A percentile compares a stretch with the other conserved stretches of the same genome.
These are phyloP conservation scores for Leishmania braziliensis DNA, from an alignment of 208 protist genomes.

Conservation along the genomic window DNA sequence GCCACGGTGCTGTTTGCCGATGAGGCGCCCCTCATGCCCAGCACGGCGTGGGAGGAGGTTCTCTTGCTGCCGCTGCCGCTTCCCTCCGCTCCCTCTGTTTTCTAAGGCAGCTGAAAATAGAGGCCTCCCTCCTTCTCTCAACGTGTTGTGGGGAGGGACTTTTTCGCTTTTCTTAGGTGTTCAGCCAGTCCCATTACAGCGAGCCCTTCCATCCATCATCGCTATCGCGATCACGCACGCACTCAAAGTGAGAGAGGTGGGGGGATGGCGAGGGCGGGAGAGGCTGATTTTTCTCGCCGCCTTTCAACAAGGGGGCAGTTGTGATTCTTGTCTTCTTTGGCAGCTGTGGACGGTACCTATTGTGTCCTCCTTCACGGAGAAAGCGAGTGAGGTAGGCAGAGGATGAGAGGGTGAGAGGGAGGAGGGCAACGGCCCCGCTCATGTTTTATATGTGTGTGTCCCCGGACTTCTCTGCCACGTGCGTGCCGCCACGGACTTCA, in stretches of 20 bases:
- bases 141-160: not conserved
- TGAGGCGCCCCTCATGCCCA: constrained; percentile 14
- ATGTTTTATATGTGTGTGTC: not conserved
- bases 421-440: not conserved
- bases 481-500: not conserved
- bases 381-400: not conserved
- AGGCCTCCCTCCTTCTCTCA: not conserved
- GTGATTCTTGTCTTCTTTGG: not conserved
- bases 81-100: constrained; percentile 69
- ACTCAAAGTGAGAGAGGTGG: not conserved
- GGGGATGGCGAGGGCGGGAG: not conserved
- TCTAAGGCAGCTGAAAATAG: constrained; percentile 36
- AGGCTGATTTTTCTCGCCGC: not conserved
- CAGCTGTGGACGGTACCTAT: not conserved
- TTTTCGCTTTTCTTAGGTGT: not conserved
- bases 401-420: not conserved
- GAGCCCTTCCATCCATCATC: not conserved
- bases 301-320: not conserved
- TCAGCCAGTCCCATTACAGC: not conserved
- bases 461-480: not conserved
- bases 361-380: not conserved
- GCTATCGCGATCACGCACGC: not conserved
- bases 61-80: constrained; percentile 76
- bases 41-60: constrained; percentile 16
- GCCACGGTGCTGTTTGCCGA: constrained; percentile 58